Conservation (phyloP, 306 rosid species). For the Neltuma alba region DNA sequence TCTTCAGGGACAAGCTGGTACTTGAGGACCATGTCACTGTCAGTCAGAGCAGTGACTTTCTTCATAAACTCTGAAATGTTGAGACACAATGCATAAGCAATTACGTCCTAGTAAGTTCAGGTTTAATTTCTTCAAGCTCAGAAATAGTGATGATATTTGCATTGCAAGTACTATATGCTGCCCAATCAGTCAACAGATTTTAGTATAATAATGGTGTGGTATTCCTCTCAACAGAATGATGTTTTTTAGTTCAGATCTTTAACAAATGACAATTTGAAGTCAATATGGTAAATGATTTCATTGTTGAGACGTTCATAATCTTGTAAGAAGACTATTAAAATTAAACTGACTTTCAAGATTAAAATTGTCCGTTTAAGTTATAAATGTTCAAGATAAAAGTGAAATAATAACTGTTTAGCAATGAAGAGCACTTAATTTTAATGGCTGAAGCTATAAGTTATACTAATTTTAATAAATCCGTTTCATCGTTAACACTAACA, state of each 20-base stretch:
- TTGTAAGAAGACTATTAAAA: not conserved
- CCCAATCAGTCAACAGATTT: no score
- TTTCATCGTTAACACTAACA: not conserved
- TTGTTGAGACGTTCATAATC: not conserved
- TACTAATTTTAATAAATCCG: not conserved
- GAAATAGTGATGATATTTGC: not conserved
- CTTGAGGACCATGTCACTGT: slow-evolving; percentile 68
- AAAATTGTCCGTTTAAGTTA: not conserved
- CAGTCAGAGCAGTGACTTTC: slow-evolving; percentile 52
- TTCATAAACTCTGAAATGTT: slow-evolving; percentile 60
- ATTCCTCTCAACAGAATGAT: not conserved
- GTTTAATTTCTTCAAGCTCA: not conserved
- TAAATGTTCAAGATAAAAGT: not conserved
- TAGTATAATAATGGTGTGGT: not conserved
- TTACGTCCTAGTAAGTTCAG: not conserved
- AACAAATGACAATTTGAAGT: not conserved
- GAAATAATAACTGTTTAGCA: not conserved
- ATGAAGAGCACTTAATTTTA: not conserved
- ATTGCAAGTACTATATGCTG: not conserved
- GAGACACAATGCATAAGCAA: not conserved
- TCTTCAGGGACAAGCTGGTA: slow-evolving; percentile 69
- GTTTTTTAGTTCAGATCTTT: not conserved
- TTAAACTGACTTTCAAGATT: not conserved
- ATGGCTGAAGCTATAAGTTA: not conserved
- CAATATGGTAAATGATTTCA: not conserved